Conservation (phyloP, 495 filamentous ascomycete genomes). For the Amorphotheca resinae region DNA sequence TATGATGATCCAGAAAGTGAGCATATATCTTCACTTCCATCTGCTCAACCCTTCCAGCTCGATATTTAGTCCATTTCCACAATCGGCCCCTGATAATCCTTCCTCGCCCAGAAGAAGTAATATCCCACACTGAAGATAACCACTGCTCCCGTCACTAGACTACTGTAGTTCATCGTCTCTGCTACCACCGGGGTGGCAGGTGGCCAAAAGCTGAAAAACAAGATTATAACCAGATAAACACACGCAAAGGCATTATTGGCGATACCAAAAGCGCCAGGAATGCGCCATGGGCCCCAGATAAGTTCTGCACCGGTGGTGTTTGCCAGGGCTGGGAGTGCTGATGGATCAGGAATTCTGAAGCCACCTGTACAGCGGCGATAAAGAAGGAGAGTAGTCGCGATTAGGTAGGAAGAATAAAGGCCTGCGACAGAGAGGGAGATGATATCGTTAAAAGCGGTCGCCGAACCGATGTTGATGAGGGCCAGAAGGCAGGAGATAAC, state of each 20-base stretch:
- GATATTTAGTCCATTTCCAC: not conserved
- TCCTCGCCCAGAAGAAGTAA: constrained; percentile 30
- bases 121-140: constrained; percentile 34
- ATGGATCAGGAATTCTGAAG: constrained; percentile 22
- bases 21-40: too few relatives aligned
- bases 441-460: constrained; percentile 43
- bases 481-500: constrained; percentile 43
- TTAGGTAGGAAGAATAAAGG: constrained; percentile 34
- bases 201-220: constrained; percentile 43
- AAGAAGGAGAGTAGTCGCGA: constrained; percentile 24
- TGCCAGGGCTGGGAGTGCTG: constrained; percentile 25
- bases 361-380: constrained; percentile 21
- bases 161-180: constrained; percentile 34
- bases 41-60: too few relatives aligned
- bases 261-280: constrained; percentile 31
- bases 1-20: too few relatives aligned
- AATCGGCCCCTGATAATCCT: constrained; percentile 24
- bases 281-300: constrained; percentile 38
- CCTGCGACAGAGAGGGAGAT: constrained; percentile 33
- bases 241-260: constrained; percentile 32
- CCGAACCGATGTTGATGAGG: constrained; percentile 48
- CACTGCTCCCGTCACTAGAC: constrained; percentile 29
- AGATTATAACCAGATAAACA: constrained; percentile 30
- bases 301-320: constrained; percentile 20
- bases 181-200: constrained; percentile 22